A percentile compares a stretch with the other conserved stretches of the same genome.
phyloP scores from a whole-genome alignment of 2,329 filamentous ascomycete genomes.

The Alternaria longipes region DNA sequence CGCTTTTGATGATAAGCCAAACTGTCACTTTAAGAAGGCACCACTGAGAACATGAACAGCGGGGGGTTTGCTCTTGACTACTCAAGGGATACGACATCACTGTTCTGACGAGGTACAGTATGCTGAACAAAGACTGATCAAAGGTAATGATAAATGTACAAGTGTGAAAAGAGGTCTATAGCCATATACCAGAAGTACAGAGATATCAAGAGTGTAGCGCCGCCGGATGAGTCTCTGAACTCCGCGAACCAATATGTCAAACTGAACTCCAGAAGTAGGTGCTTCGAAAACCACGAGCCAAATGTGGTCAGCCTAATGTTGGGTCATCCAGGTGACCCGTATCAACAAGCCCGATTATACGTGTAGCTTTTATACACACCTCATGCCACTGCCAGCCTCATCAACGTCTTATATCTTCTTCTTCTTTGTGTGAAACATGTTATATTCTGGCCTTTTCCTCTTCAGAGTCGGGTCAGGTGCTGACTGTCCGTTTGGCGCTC shows the following conservation, averaged over 20 bases:
- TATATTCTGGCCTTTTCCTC: slow-evolving; percentile 30
- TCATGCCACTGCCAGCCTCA: neutral
- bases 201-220: neutral
- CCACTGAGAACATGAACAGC: neutral
- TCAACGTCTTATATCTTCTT: slow-evolving; percentile 13
- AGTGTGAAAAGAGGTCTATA: neutral
- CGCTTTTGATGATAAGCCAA: neutral
- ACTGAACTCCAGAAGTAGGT: neutral
- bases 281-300: neutral
- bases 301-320: neutral
- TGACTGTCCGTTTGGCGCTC: slow-evolving; percentile 19
- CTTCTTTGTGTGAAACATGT: slow-evolving; percentile 33
- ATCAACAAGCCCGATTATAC: neutral
- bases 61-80: too few relatives aligned
- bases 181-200: neutral
- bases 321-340: neutral
- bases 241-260: neutral
- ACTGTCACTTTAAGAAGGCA: neutral
- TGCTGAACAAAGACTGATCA: neutral
- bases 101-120: neutral
- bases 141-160: slow-evolving; percentile 1
- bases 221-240: neutral
- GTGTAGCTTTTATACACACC: neutral
- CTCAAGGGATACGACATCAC: too few relatives aligned
- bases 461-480: slow-evolving; percentile 22